Percentiles rank a stretch among this genome's conserved stretches.
Evolutionary conservation across 129 eudicot species (phyloP).

Genomic region (Ambrosia trifida): DNA sequence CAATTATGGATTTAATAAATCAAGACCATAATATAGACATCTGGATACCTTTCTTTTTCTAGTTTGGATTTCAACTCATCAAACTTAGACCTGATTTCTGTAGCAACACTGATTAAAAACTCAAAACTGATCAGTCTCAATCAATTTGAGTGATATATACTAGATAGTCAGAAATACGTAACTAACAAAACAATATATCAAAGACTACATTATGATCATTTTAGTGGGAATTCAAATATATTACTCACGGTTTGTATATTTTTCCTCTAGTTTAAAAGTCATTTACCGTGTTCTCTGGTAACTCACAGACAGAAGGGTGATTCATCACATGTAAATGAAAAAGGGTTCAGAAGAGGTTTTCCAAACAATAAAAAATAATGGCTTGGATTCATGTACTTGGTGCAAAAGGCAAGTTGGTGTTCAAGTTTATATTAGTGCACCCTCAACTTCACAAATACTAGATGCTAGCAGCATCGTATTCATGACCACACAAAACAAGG

Average conservation of each 20-base stretch:
- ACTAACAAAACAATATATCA: conserved; percentile 16
- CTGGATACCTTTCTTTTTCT: conserved; percentile 86
- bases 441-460: no score
- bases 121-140: conserved; percentile 12
- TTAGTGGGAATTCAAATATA: no score
- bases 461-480: no score
- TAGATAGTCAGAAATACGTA: background rate
- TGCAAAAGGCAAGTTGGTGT: no score
- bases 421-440: no score
- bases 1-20: background rate
- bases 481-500: no score
- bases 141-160: background rate
- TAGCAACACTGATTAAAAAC: conserved; percentile 63
- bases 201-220: conserved; percentile 1
- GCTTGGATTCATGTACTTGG: background rate
- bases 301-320: background rate
- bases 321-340: background rate
- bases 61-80: conserved; percentile 82
- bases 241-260: background rate
- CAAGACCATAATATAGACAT: conserved; percentile 11
- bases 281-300: conserved; percentile 6
- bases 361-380: background rate
- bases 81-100: conserved; percentile 68
- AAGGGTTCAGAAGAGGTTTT: background rate
- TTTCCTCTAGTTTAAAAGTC: conserved; percentile 4